Evolutionary conservation across 2,329 filamentous ascomycete genomes (phyloP), one percentile per base, ranked within the genome.

Genomic region (Calonectria ilicicola): DNA sequence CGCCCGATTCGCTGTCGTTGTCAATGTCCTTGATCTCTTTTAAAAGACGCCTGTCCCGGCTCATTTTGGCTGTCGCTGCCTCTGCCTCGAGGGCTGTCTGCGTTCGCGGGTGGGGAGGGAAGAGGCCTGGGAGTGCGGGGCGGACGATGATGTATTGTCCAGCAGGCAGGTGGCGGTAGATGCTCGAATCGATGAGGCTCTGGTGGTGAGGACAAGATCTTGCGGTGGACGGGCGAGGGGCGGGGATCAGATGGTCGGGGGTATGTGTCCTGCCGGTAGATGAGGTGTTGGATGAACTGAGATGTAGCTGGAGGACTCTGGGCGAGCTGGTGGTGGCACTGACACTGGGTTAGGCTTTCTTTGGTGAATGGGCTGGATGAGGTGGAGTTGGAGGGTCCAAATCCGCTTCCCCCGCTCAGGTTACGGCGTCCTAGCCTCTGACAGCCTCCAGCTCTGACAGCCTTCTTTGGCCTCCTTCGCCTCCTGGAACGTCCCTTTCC

Each of bases 11-110:
- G 69, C 90, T 85, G 88, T 99, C 97, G 73, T 88, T 87, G 63
- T 91, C 85, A 76, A 97, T 94, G 80, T 96, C 94, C 73, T 86
- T 85, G 69, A 97, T 88, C 88, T 97, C 94, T 84, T 96, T 96
- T 75, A 90, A 86, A 66, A 97, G 89, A 64, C 92, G 89, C 64
- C 91, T 88, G 70, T 89, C 86, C 74, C 89, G 84, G 56, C 87
- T 89, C 53, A 86, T 87, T 64, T 87, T 82, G 87, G 88, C 90
- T 79, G 79, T 75, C 7, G 53, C 32, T 72, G 70, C 47, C 38
- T 35, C 46, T 58, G 27, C 8, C 15, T 21, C 15, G 46, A 44
- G 23, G 14, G n/a, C 15, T 27, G 17, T 10, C 6, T 68, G 27
- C 65, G 62, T 32, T 9, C 23, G 49, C 23, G 46, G 27, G 53